Evolutionary conservation across 192 early-diverging fungal species (phyloP).

Genomic region (Coemansia sp.): DNA sequence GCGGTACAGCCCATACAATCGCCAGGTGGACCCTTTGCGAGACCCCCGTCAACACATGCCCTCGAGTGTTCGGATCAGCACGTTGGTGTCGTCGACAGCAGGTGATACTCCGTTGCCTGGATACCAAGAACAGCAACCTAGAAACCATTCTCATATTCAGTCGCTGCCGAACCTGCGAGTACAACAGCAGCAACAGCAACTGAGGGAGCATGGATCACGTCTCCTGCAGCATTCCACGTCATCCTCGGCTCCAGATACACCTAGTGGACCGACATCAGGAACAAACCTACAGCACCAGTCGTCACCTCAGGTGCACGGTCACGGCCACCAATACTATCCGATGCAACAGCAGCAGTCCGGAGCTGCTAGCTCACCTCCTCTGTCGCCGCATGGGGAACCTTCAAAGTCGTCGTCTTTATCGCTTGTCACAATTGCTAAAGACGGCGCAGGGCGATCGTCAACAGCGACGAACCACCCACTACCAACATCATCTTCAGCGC

Average conservation of each 20-base stretch:
- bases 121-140: constrained; percentile 13
- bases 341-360: constrained; percentile 6
- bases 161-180: neutral
- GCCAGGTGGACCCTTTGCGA: constrained; percentile 21
- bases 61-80: constrained; percentile 12
- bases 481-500: constrained; percentile 10
- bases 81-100: constrained; percentile 8
- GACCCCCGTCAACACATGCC: constrained; percentile 34
- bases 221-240: constrained; percentile 1
- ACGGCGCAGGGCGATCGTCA: neutral
- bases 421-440: neutral
- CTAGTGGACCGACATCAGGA: neutral
- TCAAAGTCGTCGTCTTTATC: neutral
- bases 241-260: constrained; percentile 5
- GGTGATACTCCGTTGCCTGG: neutral
- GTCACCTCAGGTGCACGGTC: neutral
- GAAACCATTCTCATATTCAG: constrained; percentile 11
- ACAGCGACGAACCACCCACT: neutral
- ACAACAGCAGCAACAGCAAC: neutral
- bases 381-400: neutral
- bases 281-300: neutral
- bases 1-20: constrained; percentile 47
- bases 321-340: constrained; percentile 14
- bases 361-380: neutral
- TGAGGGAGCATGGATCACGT: neutral